Conservation (phyloP, 768 basidiomycete genomes). For the Lepiota venenata region DNA sequence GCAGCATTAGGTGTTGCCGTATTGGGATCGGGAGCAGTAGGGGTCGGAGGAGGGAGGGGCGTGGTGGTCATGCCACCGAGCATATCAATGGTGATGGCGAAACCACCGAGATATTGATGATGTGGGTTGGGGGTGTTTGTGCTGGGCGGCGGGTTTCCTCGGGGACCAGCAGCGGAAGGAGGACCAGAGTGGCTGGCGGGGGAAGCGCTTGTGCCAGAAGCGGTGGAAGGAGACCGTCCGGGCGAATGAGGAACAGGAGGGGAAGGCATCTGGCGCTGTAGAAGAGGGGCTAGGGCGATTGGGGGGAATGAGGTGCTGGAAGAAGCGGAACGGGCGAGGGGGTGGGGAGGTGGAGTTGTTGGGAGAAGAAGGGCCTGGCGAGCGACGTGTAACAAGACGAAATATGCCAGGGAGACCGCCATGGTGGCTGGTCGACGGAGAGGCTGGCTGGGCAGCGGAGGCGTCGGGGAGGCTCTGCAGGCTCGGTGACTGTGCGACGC, state of each 20-base stretch:
- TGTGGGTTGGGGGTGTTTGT: neutral
- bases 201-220: neutral
- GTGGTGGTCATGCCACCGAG: neutral
- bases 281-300: neutral
- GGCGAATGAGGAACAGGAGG: neutral
- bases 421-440: constrained; percentile 10
- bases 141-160: neutral
- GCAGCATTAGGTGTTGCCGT: neutral
- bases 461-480: constrained; percentile 6
- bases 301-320: constrained; percentile 15
- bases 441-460: constrained; percentile 13
- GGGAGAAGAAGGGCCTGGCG: constrained; percentile 5
- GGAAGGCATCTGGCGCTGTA: neutral
- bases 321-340: constrained; percentile 16
- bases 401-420: neutral
- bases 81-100: constrained; percentile 15
- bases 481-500: constrained; percentile 23
- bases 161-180: neutral
- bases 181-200: neutral
- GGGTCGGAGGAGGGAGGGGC: neutral
- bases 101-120: constrained; percentile 14
- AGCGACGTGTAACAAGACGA: neutral
- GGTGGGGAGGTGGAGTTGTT: constrained; percentile 8
- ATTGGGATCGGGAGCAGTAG: neutral
- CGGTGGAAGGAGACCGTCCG: neutral